phyloP scores from a whole-genome alignment of 768 basidiomycete genomes.

The Collybia sp. region DNA sequence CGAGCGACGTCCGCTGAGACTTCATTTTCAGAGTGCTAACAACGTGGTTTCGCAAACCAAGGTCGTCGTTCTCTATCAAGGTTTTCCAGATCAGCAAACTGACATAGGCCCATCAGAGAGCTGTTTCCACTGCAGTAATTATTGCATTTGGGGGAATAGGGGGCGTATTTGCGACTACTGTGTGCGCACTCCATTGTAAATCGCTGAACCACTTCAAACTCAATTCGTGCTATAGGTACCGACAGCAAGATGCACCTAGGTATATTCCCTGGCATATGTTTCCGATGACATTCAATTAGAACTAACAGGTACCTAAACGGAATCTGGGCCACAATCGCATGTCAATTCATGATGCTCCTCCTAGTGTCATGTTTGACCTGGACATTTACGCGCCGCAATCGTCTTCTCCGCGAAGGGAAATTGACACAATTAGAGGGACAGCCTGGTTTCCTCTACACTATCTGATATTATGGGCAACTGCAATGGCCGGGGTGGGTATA shows the following conservation, averaged over 20 bases:
- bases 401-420: slow-evolving; percentile 24
- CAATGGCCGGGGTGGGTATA: no score
- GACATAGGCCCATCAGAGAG: slow-evolving; percentile 13
- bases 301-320: slow-evolving; percentile 17
- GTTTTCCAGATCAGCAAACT: background rate
- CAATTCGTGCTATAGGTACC: slow-evolving; percentile 12
- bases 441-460: slow-evolving; percentile 35
- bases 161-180: slow-evolving; percentile 33
- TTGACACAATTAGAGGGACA: slow-evolving; percentile 26
- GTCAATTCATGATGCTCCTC: slow-evolving; percentile 26
- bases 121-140: slow-evolving; percentile 32
- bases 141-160: slow-evolving; percentile 32
- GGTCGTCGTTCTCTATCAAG: slow-evolving; percentile 2
- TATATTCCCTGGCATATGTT: slow-evolving; percentile 4
- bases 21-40: slow-evolving; percentile 23
- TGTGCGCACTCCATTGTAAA: slow-evolving; percentile 12
- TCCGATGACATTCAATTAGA: background rate
- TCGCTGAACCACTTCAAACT: background rate
- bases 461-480: slow-evolving; percentile 15
- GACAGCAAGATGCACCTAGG: slow-evolving; percentile 29
- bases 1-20: slow-evolving; percentile 2
- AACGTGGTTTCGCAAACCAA: slow-evolving; percentile 31
- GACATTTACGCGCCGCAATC: slow-evolving; percentile 24
- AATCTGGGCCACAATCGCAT: slow-evolving; percentile 30
- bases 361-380: slow-evolving; percentile 21